Conservation (phyloP, 768 basidiomycete species). For the Collybia mongolica region DNA sequence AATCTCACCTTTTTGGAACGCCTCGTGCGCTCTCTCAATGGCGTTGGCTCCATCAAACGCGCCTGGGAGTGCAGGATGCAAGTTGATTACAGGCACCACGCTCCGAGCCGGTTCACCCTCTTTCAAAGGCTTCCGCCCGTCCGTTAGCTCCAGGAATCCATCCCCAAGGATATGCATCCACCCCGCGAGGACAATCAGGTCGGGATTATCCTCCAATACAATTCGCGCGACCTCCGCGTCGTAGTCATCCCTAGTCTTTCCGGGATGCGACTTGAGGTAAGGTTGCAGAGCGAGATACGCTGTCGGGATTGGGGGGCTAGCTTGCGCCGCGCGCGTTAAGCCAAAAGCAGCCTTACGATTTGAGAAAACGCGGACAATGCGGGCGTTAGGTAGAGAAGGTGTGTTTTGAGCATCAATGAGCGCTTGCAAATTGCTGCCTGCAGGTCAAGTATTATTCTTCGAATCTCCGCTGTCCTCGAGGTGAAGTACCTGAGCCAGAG, state of each 20-base stretch:
- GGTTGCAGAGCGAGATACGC: slow-evolving; percentile 83
- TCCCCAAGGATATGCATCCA: slow-evolving; percentile 98
- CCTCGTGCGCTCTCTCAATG: slow-evolving; percentile 85
- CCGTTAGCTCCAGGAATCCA: slow-evolving; percentile 69
- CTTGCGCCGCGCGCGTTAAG: slow-evolving; percentile 71
- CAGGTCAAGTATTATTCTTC: slow-evolving; percentile 6
- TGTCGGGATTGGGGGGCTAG: slow-evolving; percentile 77
- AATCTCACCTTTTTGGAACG: slow-evolving; percentile 82
- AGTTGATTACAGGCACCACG: slow-evolving; percentile 84
- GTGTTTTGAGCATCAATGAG: slow-evolving; percentile 87
- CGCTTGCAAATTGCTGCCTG: slow-evolving; percentile 96
- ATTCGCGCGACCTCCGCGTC: slow-evolving; percentile 77
- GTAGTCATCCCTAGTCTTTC: slow-evolving; percentile 79
- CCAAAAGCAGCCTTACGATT: slow-evolving; percentile 93
- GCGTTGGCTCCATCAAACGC: slow-evolving; percentile 97
- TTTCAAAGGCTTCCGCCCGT: slow-evolving; percentile 34
- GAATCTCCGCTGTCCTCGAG: not conserved
- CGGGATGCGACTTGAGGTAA: slow-evolving; percentile 71
- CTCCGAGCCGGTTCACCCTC: slow-evolving; percentile 31
- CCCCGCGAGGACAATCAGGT: slow-evolving; percentile 92
- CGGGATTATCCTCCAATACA: slow-evolving; percentile 63
- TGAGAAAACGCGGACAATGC: slow-evolving; percentile 82
- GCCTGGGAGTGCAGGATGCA: slow-evolving; percentile 94
- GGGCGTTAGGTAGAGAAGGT: slow-evolving; percentile 64
- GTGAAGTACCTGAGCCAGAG: slow-evolving; percentile 50